Evolutionary conservation across 495 filamentous ascomycete species (phyloP).

Genomic region (Penicillium ucsense): DNA sequence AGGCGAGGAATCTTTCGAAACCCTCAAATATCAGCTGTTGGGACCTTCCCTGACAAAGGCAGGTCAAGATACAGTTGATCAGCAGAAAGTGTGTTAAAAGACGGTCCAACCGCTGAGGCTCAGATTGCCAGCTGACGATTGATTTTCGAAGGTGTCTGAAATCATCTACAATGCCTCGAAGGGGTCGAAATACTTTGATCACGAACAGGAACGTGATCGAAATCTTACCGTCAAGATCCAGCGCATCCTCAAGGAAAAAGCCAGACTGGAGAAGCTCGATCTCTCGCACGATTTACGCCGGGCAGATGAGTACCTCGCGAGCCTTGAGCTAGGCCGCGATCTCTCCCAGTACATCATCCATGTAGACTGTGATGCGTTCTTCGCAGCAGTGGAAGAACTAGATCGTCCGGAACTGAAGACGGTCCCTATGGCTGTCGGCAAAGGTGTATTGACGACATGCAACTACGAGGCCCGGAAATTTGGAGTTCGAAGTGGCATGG

Average conservation of each 20-base stretch:
- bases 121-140: not conserved
- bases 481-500: slow-evolving; percentile 90
- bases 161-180: slow-evolving; percentile 96
- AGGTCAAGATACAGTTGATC: slow-evolving; percentile 89
- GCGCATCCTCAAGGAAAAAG: slow-evolving; percentile 65
- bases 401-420: slow-evolving; percentile 82
- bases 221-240: slow-evolving; percentile 81
- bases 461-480: slow-evolving; percentile 90
- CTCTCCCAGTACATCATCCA: slow-evolving; percentile 81
- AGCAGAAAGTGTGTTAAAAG: slow-evolving; percentile 53
- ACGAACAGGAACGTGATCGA: slow-evolving; percentile 76
- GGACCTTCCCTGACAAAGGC: slow-evolving; percentile 92
- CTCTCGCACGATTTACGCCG: slow-evolving; percentile 59
- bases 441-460: slow-evolving; percentile 87
- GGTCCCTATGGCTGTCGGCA: slow-evolving; percentile 87
- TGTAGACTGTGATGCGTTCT: slow-evolving; percentile 97
- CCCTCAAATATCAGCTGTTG: slow-evolving; percentile 63
- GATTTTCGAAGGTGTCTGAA: slow-evolving; percentile 62
- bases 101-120: not conserved
- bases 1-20: slow-evolving; percentile 31
- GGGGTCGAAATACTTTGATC: slow-evolving; percentile 93
- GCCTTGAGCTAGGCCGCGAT: slow-evolving; percentile 71
- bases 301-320: slow-evolving; percentile 72
- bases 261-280: slow-evolving; percentile 66
- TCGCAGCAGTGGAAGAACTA: slow-evolving; percentile 87